Conservation (phyloP, 192 early-diverging fungal species). For the Podila epigama region DNA sequence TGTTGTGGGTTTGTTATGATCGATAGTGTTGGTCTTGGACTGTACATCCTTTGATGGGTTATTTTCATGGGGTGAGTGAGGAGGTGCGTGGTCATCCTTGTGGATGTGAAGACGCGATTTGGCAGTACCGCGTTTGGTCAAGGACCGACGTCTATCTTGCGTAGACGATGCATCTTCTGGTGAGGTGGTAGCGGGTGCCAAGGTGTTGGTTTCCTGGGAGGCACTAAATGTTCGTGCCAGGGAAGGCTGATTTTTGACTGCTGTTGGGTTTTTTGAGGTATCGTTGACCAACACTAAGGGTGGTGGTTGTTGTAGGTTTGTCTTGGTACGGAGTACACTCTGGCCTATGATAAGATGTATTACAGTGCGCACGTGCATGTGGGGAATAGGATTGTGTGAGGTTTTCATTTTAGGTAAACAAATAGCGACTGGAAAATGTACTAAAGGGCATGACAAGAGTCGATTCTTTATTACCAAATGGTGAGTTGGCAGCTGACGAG, state of each 20-base stretch:
- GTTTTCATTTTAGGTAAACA: too few relatives aligned
- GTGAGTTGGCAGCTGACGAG: slow-evolving; percentile 3
- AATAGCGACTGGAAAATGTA: not conserved
- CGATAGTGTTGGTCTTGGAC: not conserved
- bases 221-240: slow-evolving; percentile 35
- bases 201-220: slow-evolving; percentile 9
- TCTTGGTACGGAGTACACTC: slow-evolving; percentile 33
- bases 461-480: slow-evolving; percentile 8
- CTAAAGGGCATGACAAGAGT: not conserved
- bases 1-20: not conserved
- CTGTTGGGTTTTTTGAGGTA: not conserved
- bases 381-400: too few relatives aligned
- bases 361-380: too few relatives aligned
- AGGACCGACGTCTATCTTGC: slow-evolving; percentile 15
- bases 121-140: slow-evolving; percentile 37
- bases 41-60: not conserved
- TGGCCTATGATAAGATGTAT: not conserved
- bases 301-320: slow-evolving; percentile 24
- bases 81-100: slow-evolving; percentile 12
- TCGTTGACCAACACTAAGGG: not conserved
- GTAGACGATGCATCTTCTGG: not conserved
- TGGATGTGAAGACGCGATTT: slow-evolving; percentile 33
- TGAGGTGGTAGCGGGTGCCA: not conserved
- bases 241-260: slow-evolving; percentile 6
- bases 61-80: not conserved